Evolutionary conservation across 495 filamentous ascomycete species (phyloP), one percentile per base, ranked within the genome.

Genomic region (Penicillium tannophilum): DNA sequence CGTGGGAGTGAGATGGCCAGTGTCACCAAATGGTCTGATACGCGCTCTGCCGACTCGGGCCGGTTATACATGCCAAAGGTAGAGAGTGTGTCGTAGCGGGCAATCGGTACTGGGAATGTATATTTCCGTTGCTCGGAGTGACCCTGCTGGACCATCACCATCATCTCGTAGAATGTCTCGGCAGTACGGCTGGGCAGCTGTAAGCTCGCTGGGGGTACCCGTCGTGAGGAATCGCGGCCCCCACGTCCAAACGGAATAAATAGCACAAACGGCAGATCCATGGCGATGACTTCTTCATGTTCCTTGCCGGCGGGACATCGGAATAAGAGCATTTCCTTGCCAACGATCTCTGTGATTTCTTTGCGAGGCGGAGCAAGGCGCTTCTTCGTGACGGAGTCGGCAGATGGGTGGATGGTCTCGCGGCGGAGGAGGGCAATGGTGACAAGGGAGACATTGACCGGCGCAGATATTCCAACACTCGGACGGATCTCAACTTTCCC

Each of bases 41-140:
- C 88, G 52, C 83, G 83, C 60, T 96, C 90, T 49, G 90, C 90
- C 52, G 85, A 87, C 72, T 97, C 94, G 10, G 92, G 94, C 28
- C 92, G 87, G 75, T 98, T 97, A 76, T 97, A 98, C 94, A 98
- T 98, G 70, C 94, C 95, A 74, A 98, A 98, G 31, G 94, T 98
- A 23, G 93, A 97, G 30, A 98, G 79, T 4, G 92, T 98, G 72
- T 98, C 94, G 75, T 97, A 98, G 62, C 94, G 83, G 60, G 87
- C 83, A 60, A 98, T 85, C 12, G 94, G 95, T 1, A 98, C 90
- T 1, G 94, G 93, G 61, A 97, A 96, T 7, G 88, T 74, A 66
- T 93, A 94, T 78, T 95, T 96, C 66, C 88, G 90, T 70, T 97
- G 89, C 35, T 92, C 86, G 56, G 86, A 82, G 47, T 84, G 86